phyloP scores from a whole-genome alignment of 352 stramenopile species.

The Phytopythium helicoides region DNA sequence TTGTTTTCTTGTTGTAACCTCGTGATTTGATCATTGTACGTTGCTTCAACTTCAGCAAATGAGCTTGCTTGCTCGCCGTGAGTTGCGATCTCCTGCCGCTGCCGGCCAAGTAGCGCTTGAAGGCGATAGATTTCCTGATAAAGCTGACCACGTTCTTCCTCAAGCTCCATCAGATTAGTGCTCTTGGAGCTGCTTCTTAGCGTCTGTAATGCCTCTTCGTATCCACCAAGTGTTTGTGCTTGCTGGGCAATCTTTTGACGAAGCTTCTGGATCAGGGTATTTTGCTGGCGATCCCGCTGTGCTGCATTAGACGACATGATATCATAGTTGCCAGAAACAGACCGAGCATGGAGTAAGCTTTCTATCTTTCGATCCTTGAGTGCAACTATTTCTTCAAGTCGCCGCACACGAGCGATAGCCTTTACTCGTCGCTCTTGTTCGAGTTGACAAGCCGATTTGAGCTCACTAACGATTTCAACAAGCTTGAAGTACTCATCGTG shows the following conservation, averaged over 20 bases:
- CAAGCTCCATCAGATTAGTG: slow-evolving; percentile 56
- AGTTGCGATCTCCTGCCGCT: slow-evolving; percentile 25
- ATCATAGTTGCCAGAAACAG: neutral
- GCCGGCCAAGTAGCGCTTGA: slow-evolving; percentile 22
- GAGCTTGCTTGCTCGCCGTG: slow-evolving; percentile 26
- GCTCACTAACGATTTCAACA: slow-evolving; percentile 45
- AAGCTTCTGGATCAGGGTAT: slow-evolving; percentile 47
- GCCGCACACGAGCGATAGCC: slow-evolving; percentile 40
- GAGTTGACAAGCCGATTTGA: slow-evolving; percentile 42
- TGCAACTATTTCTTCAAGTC: slow-evolving; percentile 57
- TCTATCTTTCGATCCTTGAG: slow-evolving; percentile 78
- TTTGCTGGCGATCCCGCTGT: slow-evolving; percentile 44
- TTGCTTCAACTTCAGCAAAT: slow-evolving; percentile 26
- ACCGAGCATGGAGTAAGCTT: slow-evolving; percentile 31
- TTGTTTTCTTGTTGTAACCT: slow-evolving; percentile 45
- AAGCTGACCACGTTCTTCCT: slow-evolving; percentile 53
- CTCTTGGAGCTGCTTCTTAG: slow-evolving; percentile 44
- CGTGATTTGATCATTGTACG: slow-evolving; percentile 26
- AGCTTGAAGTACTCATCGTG: slow-evolving; percentile 66
- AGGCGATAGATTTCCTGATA: slow-evolving; percentile 37
- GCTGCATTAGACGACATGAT: slow-evolving; percentile 10
- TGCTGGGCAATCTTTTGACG: slow-evolving; percentile 55
- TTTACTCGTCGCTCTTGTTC: slow-evolving; percentile 53
- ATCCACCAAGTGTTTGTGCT: slow-evolving; percentile 41
- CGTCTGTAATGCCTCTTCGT: slow-evolving; percentile 60